Base-by-base conservation (phyloP, 2,329 filamentous ascomycete species). In the Fusarium illudens region DNA sequence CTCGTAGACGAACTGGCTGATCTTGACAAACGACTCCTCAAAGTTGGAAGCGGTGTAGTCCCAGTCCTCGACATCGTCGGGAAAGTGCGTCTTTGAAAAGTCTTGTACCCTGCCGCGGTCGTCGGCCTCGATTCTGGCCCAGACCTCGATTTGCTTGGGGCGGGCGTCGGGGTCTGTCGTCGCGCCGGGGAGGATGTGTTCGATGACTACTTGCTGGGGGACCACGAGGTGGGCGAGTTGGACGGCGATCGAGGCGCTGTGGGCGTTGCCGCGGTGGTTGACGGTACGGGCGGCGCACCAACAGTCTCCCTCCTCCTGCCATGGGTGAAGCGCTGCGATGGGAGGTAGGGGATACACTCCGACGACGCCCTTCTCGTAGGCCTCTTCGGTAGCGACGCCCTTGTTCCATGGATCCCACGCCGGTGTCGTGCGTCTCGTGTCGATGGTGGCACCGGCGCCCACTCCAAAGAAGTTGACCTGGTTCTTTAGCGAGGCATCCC, bases 231-330 rank as follows among this genome's bases (percentile, higher is more conserved):
- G 78, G 32, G 85, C 82, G 17, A 90, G 83, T 37, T 87, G 78
- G 17, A 96, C 86, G 9, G 86, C 87, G 15, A 98, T 81, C 55
- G 88, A 86, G 2, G 89, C 87, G 34, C 88, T 87, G 50, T 85
- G 83, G 8, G 83, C 83, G 15, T 76, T 74, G 11, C 79, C 78
- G 15, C 80, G 79, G 13, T 76, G 76, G 50, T 83, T 79, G 11
- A 74, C 67, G 1, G 80, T 79, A 4, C 73, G 75, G 0, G 82
- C 84, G 5, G 90, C 89, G 77, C 95, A 98, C 92, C 93, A 98
- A 78, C 93, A 96, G 65, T 98, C 92, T 19, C 92, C 92, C 32
- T 90, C 86, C 50, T 97, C 92, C 10, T 89, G 82, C 93, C 94
- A 97, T 4, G 83, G 79, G 2, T 59, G 52, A 3, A 97, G 83